Evolutionary conservation across 805 yeast genomes (phyloP), one percentile per base, ranked within the genome.

Genomic region (Soucietia sequanensis): DNA sequence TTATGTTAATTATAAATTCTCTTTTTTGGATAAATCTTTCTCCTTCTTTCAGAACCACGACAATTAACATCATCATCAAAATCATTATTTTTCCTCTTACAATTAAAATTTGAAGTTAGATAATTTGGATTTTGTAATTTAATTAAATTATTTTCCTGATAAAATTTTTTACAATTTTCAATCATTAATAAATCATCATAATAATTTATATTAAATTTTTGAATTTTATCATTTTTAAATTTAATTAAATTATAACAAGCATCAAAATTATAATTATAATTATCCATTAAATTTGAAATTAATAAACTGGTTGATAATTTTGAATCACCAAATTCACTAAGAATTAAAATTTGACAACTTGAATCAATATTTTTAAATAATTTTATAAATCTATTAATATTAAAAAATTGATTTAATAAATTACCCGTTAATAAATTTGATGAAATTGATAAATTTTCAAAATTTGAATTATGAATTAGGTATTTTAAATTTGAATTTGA

Each of bases 231-330:
- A 13, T 52, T 40, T 4, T 40, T 35, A 18, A 23, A 16, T 24
- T 46, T 42, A 8, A 30, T 18, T 23, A 67, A 35, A 24, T 52
- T 40, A 36, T 55, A 52, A 31, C 67, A 49, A 7, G 61, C 52
- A 18, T 46, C 50, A 21, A 63, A 48, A 39, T 67, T 60, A 38
- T 55, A 62, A 37, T 54, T 53, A 42, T 67, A 67, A 34, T 43
- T 47, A 44, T 67, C 73, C 72, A 67, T 67, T 41, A 65, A 50
- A 35, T 60, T 62, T 28, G 67, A 59, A 15, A 62, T 53, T 5
- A 59, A 42, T 33, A 67, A 46, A 9, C 63, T 60, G 3, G 63
- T 62, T 18, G 68, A 54, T 15, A 57, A 37, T 28, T 40, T 42
- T 32, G 41, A 44, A 27, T 43, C 41, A 2, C 64, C 64, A 22